A percentile compares a stretch with the other conserved stretches of the same genome.
Conservation (phyloP, 129 eudicot species). For the Helichrysum umbraculigerum region DNA sequence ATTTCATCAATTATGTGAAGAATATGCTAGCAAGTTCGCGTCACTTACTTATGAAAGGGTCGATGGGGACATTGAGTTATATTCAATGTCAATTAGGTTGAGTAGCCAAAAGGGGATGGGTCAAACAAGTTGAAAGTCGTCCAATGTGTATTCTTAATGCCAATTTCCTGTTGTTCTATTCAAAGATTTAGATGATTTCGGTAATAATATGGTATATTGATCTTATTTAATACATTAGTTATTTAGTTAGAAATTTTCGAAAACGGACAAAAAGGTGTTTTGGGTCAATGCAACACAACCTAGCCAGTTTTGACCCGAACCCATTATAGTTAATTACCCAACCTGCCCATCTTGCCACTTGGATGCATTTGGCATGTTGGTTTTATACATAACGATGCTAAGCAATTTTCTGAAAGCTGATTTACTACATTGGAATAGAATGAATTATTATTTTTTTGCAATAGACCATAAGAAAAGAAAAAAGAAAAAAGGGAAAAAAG, state of each 20-base stretch:
- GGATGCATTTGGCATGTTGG: background rate
- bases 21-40: background rate
- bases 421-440: background rate
- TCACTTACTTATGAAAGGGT: background rate
- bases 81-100: background rate
- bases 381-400: background rate
- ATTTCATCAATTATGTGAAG: background rate
- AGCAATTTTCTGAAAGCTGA: background rate
- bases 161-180: background rate
- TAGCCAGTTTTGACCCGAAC: background rate
- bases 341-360: background rate
- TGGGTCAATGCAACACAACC: background rate
- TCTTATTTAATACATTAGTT: background rate
- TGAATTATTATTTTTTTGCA: background rate
- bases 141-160: background rate
- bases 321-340: background rate
- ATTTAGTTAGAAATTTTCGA: no score
- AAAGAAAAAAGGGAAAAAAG: background rate
- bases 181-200: background rate
- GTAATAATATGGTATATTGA: background rate
- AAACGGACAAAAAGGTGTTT: background rate
- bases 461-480: slow-evolving; percentile 3
- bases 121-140: background rate
- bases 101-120: background rate
- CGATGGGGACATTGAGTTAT: background rate